Base-by-base conservation (phyloP, 108 stramenopile species). In the Nitzschia putrida region DNA sequence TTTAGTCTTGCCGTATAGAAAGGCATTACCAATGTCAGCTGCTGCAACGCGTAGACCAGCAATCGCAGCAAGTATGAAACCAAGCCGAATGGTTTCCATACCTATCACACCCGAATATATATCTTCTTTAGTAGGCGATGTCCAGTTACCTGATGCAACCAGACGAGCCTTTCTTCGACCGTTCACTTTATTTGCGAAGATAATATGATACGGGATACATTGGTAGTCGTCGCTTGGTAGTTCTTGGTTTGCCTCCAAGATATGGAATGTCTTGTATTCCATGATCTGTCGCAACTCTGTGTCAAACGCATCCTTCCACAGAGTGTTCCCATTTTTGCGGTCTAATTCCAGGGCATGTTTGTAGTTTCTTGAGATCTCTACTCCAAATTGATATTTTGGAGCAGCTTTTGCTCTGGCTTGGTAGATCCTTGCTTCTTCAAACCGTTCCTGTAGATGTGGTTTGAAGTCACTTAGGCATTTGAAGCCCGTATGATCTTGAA, bases 11-110 rank as follows among this genome's bases (percentile, higher is more conserved):
- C 64, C 68, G 26, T 72, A 66, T 7, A 72, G 22, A 55, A 44
- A 72, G 2, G 72, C 72, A 64, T 53, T 64, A 3, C 72, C 72
- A 1, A 72, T 39, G 42, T 72, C 72, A 18, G 53, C 71, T 13
- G 71, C 67, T 52, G 41, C 63, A n/a, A 76, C 70, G 2, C 54
- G 29, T 47, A 84, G 41, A 12, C 59, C 53, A 29, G 70, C 80
- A 22, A 85, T 64, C 5, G 55, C 71, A 22, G 77, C 85, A 6
- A 83, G 21, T 0, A 72, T 22, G 13, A 85, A 45, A 47, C 72
- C 79, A 6, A 86, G 51, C 3, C 76, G 59, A 1, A 83, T 64
- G 3, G 72, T 69, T 14, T 79, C 72, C 20, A 70, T 23, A 1
- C 47, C 25, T 0, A 79, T 72, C 13, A 79, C 72, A 3, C 72